These are phyloP conservation scores for Collybia mongolica DNA, from an alignment of 768 basidiomycete species.

Conservation along the genomic window DNA sequence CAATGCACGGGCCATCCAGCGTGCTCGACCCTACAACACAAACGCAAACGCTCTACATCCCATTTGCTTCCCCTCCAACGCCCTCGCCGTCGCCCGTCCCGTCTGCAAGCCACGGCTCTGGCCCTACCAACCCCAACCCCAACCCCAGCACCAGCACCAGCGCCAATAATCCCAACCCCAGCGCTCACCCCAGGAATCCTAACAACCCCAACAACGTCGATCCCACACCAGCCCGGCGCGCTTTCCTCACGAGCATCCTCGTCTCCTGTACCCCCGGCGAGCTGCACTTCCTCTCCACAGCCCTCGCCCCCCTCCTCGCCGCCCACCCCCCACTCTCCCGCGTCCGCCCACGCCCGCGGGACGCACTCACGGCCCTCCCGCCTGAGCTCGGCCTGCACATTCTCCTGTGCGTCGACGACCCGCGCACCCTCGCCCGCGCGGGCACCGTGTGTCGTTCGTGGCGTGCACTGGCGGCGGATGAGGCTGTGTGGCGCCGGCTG, in stretches of 20 bases:
- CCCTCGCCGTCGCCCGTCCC: conserved; percentile 6
- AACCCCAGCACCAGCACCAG: too few species aligned
- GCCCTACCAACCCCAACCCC: too few species aligned
- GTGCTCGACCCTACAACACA: background rate
- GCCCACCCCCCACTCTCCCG: conserved; percentile 49
- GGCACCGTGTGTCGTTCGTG: conserved; percentile 71
- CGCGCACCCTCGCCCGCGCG: conserved; percentile 66
- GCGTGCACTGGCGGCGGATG: conserved; percentile 68
- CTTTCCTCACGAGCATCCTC: conserved; percentile 10
- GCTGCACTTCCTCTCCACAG: conserved; percentile 63
- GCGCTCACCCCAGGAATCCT: too few species aligned
- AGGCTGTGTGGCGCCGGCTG: conserved; percentile 79
- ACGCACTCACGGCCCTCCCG: conserved; percentile 27
- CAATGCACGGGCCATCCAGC: background rate
- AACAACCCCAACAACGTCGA: background rate
- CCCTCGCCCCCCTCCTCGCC: conserved; percentile 56
- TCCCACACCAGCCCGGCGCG: background rate
- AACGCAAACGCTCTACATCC: conserved; percentile 7
- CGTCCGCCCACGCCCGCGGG: too few species aligned
- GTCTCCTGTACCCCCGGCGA: conserved; percentile 29
- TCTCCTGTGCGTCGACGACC: conserved; percentile 74
- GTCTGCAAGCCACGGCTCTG: too few species aligned
- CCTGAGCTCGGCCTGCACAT: conserved; percentile 75
- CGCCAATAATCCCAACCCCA: too few species aligned
- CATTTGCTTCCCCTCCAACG: conserved; percentile 36